A percentile compares a stretch with the other conserved stretches of the same genome.
phyloP scores from a whole-genome alignment of 2,329 filamentous ascomycete genomes.

The Diplodia scrobiculata region DNA sequence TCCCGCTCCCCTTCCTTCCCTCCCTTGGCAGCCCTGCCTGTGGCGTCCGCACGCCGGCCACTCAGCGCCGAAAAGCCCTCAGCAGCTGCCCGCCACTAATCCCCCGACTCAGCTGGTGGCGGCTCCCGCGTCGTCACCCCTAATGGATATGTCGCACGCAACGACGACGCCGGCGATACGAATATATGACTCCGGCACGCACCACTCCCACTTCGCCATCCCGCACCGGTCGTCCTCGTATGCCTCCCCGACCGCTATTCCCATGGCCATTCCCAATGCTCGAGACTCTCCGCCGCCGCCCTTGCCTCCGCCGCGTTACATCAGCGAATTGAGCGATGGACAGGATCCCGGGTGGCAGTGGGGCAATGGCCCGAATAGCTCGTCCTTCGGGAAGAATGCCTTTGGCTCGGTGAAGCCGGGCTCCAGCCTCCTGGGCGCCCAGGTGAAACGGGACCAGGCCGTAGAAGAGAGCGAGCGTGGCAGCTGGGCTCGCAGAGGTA shows the following conservation, averaged over 20 bases:
- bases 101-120: constrained; percentile 42
- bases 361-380: constrained; percentile 58
- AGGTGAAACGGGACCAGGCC: constrained; percentile 31
- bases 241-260: constrained; percentile 50
- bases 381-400: constrained; percentile 51
- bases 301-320: constrained; percentile 63
- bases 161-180: constrained; percentile 46
- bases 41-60: constrained; percentile 25
- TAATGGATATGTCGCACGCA: constrained; percentile 41
- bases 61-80: constrained; percentile 25
- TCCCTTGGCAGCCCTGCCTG: constrained; percentile 26
- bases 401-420: constrained; percentile 51
- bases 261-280: constrained; percentile 65
- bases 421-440: constrained; percentile 50
- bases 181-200: constrained; percentile 45
- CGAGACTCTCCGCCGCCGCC: constrained; percentile 61
- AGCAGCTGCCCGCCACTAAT: constrained; percentile 27
- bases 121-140: constrained; percentile 35
- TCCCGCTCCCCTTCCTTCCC: constrained; percentile 18
- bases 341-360: constrained; percentile 66
- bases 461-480: constrained; percentile 36
- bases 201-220: constrained; percentile 40
- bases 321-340: constrained; percentile 59
- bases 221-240: constrained; percentile 41
- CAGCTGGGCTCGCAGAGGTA: constrained; percentile 43